Percentiles rank a stretch among this genome's conserved stretches.
Evolutionary conservation across 2,329 filamentous ascomycete genomes (phyloP).

Genomic region (Aspergillus flavus): DNA sequence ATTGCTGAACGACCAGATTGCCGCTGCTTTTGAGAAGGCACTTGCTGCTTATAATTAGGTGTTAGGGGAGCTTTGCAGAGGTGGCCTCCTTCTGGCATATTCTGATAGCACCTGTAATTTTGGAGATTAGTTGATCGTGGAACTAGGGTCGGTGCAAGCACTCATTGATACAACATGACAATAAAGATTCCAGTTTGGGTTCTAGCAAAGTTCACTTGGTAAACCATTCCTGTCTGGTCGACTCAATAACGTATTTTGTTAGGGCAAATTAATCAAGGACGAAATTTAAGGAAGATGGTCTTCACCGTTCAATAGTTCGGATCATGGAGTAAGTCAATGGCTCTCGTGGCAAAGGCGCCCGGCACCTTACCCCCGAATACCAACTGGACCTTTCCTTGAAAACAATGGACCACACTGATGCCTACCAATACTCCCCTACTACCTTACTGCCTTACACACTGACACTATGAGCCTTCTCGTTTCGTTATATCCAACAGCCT

Average conservation of each 20-base stretch:
- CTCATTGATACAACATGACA: too few species aligned
- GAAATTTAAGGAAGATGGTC: too few species aligned
- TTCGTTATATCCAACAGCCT: background rate
- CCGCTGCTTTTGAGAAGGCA: slow-evolving; percentile 18
- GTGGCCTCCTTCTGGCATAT: background rate
- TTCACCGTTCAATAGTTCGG: too few species aligned
- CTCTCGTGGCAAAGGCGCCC: too few species aligned
- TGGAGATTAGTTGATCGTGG: background rate
- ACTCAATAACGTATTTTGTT: background rate
- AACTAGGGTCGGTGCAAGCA: background rate
- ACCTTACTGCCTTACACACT: too few species aligned
- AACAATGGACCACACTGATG: too few species aligned
- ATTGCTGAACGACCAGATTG: slow-evolving; percentile 18
- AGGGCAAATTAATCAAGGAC: too few species aligned
- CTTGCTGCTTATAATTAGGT: slow-evolving; percentile 15
- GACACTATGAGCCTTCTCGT: background rate
- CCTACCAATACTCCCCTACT: too few species aligned
- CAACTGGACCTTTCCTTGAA: too few species aligned
- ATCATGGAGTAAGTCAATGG: too few species aligned
- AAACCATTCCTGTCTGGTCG: background rate
- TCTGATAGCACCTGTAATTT: background rate
- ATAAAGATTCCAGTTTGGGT: too few species aligned
- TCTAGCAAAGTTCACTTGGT: background rate
- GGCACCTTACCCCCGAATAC: too few species aligned
- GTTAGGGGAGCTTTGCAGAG: background rate